These are phyloP conservation scores for Russula sp. DNA, from an alignment of 768 basidiomycete species.

Conservation along the genomic window DNA sequence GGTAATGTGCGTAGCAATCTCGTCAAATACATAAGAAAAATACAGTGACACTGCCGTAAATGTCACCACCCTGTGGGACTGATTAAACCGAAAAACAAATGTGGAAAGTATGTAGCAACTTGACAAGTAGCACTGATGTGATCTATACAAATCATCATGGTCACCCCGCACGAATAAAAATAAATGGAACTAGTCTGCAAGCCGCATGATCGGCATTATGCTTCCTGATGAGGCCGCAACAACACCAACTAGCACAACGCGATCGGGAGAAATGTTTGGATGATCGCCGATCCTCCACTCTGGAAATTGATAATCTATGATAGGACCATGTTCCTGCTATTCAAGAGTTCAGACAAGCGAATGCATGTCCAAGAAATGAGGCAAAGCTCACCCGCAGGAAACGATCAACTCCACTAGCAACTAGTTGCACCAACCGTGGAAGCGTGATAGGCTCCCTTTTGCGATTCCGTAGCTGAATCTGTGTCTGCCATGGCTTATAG, in stretches of 20 bases:
- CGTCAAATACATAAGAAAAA: background rate
- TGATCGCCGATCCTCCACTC: constrained; percentile 20
- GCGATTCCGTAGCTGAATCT: constrained; percentile 26
- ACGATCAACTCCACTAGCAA: constrained; percentile 25
- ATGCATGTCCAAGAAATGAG: background rate
- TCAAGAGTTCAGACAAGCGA: background rate
- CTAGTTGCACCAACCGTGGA: constrained; percentile 20
- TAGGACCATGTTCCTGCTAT: constrained; percentile 17
- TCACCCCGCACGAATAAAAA: background rate
- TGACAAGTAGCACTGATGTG: background rate
- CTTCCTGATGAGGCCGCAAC: constrained; percentile 21
- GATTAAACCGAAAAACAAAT: background rate
- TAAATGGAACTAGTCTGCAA: background rate
- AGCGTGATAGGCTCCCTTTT: constrained; percentile 23
- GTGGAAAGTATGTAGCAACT: background rate
- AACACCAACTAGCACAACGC: constrained; percentile 22
- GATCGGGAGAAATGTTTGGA: constrained; percentile 15
- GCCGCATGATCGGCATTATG: constrained; percentile 26
- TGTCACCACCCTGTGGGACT: background rate
- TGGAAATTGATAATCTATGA: background rate
- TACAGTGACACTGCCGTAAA: background rate
- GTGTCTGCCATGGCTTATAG: constrained; percentile 20
- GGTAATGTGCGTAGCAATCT: background rate
- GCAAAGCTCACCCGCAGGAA: constrained; percentile 16
- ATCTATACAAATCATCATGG: background rate